Conservation (phyloP, 257 asterid genomes). For the Solanum megistacrolobum region DNA sequence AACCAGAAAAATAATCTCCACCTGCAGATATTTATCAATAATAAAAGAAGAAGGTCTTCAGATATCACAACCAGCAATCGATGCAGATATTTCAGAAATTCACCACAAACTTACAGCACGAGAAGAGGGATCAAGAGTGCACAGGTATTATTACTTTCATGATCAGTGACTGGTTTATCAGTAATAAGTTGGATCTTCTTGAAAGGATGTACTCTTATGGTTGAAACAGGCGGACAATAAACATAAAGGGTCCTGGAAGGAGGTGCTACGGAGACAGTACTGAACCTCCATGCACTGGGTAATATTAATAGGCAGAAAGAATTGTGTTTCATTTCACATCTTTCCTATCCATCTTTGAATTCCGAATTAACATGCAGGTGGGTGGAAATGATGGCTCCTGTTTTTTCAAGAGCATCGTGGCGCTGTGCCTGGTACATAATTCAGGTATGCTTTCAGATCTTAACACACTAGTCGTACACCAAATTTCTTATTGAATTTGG, state of each 20-base stretch:
- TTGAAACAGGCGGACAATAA: conserved; percentile 36
- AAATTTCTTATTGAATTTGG: background rate
- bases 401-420: conserved; percentile 64
- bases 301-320: background rate
- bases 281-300: conserved; percentile 76
- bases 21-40: conserved; percentile 49
- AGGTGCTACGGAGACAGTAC: conserved; percentile 39
- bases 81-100: conserved; percentile 41
- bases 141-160: conserved; percentile 28
- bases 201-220: background rate
- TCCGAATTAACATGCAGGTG: conserved; percentile 21
- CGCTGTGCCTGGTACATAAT: conserved; percentile 71
- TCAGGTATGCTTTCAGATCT: conserved; percentile 36
- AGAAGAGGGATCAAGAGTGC: conserved; percentile 35
- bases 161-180: background rate
- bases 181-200: background rate
- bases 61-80: conserved; percentile 85
- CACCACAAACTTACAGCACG: conserved; percentile 60
- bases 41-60: conserved; percentile 55
- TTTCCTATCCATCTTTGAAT: background rate
- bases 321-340: background rate
- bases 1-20: background rate
- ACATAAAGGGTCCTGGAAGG: conserved; percentile 30
- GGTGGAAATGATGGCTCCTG: conserved; percentile 89
- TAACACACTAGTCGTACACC: background rate